Base-by-base conservation (phyloP, 2,329 filamentous ascomycete genomes). In the Xylaria hypoxylon region DNA sequence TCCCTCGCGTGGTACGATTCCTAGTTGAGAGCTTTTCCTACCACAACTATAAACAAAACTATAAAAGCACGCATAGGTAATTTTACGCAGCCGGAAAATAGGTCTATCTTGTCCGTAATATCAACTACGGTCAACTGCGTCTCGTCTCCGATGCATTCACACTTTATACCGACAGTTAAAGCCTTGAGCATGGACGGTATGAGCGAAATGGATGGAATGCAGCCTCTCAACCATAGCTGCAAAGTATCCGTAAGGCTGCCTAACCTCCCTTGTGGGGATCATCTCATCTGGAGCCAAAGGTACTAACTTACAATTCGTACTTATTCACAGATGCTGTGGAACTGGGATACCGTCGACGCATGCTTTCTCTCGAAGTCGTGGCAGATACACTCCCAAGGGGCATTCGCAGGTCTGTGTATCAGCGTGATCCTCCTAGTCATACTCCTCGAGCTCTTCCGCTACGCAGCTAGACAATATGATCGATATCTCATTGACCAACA, bases 361-460 rank as follows among this genome's bases (percentile, higher is more conserved):
- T 93, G 89, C 79, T 96, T 96, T 83, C 85, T 96, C 74, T 81
- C 90, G 22, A 73, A 78, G 6, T 83, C 84, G n/a, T 96, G 92
- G 92, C 89, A 89, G 73, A 86, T 95, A 76, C 89, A 82, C 17
- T 90, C 89, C 31, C 80, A 78, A 1, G 89, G 86, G 76, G 90
- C 89, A 83, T 96, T 96, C 76, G 92, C 90, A 38, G 92, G 89
- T 26, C 90, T 90, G 60, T 96, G 92, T 80, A 90, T 97, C 75
- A 92, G 91, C 67, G 89, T 93, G 40, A 82, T 93, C 65, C 80
- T 90, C n/a, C 88, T 96, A 61, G 91, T 92, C 71, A 84, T 95
- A 57, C 74, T 80, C 4, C 89, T 96, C 70, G 92, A 96, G 76
- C 81, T 90, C 62, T 84, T 96, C 24, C 91, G 92, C 58, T 89